A percentile compares a stretch with the other conserved stretches of the same genome.
Evolutionary conservation across 2,329 filamentous ascomycete species (phyloP).

Genomic region (Sporothrix dimorphospora): DNA sequence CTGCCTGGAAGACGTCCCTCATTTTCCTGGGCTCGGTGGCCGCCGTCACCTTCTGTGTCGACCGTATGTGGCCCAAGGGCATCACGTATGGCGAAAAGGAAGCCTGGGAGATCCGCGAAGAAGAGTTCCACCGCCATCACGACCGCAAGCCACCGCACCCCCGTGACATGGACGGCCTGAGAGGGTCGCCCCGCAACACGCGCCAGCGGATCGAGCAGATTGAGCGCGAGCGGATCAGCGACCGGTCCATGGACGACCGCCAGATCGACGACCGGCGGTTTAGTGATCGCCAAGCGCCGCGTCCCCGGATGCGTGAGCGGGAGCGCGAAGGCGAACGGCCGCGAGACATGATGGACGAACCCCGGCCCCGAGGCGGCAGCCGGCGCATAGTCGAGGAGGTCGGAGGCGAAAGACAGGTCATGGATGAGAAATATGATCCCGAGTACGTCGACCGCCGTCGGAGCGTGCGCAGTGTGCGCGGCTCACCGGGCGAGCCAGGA

Average conservation of each 20-base stretch:
- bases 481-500: background rate
- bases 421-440: background rate
- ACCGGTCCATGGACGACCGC: background rate
- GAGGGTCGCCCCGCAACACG: background rate
- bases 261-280: background rate
- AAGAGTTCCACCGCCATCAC: conserved; percentile 16
- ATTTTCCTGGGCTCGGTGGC: conserved; percentile 46
- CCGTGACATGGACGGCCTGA: background rate
- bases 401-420: background rate
- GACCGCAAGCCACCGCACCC: background rate
- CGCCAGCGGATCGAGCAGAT: background rate
- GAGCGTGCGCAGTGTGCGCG: background rate
- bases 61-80: conserved; percentile 47
- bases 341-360: background rate
- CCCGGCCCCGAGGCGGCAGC: background rate
- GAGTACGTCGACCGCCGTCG: background rate
- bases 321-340: background rate
- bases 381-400: background rate
- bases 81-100: conserved; percentile 45
- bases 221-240: conserved; percentile 7
- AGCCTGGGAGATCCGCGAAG: conserved; percentile 36
- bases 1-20: conserved; percentile 42
- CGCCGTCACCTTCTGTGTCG: conserved; percentile 43
- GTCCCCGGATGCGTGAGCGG: background rate
- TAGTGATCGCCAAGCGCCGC: background rate